phyloP scores from a whole-genome alignment of 2,329 filamentous ascomycete genomes.

The Monosporascus sp. region DNA sequence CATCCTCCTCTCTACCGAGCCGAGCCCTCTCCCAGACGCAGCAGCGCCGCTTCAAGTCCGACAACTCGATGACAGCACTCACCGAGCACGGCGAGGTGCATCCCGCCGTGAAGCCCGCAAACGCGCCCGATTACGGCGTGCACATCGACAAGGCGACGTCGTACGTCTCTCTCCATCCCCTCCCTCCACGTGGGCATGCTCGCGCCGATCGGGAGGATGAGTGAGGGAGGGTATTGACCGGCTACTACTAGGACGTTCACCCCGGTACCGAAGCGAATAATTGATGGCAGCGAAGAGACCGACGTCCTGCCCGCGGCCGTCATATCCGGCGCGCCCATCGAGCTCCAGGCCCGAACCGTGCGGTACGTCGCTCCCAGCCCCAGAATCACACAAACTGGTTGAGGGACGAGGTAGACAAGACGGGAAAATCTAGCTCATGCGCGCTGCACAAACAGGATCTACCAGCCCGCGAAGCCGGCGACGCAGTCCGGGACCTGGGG shows the following conservation, averaged over 20 bases:
- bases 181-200: neutral
- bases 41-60: constrained; percentile 46
- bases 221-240: constrained; percentile 5
- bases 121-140: constrained; percentile 76
- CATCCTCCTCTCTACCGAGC: constrained; percentile 28
- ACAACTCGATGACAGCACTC: constrained; percentile 33
- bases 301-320: constrained; percentile 74
- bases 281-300: constrained; percentile 82
- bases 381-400: neutral
- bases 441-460: constrained; percentile 61
- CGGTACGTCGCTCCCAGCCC: constrained; percentile 53
- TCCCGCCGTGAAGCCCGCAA: constrained; percentile 38
- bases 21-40: constrained; percentile 30
- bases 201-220: neutral
- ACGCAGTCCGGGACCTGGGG: constrained; percentile 92
- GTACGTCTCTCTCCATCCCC: constrained; percentile 46
- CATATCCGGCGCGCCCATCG: constrained; percentile 85
- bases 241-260: constrained; percentile 68
- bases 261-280: constrained; percentile 80
- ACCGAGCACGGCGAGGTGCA: constrained; percentile 28
- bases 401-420: too few species aligned
- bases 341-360: constrained; percentile 89
- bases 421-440: neutral
- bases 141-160: constrained; percentile 85
- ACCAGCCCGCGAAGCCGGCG: constrained; percentile 84